Conservation (phyloP, 2,329 filamentous ascomycete species). For the Xylogone sp. region DNA sequence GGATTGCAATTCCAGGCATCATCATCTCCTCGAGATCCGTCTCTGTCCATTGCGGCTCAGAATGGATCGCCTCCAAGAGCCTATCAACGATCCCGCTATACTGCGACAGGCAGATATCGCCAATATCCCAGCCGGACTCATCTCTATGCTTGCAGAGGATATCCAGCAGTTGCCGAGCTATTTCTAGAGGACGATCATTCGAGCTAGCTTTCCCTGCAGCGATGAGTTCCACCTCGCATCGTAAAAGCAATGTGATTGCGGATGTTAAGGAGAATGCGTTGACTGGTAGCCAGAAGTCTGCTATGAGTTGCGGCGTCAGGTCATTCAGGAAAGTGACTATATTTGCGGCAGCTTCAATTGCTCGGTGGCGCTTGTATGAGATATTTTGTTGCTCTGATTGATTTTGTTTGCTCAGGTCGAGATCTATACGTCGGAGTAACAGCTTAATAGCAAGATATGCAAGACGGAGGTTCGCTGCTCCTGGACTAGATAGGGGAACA, state of each 20-base stretch:
- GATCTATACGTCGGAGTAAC: constrained; percentile 13
- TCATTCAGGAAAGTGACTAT: constrained; percentile 21
- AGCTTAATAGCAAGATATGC: constrained; percentile 13
- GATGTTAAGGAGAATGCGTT: constrained; percentile 1
- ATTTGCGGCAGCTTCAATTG: constrained; percentile 16
- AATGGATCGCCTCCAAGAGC: not conserved
- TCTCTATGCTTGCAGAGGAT: constrained; percentile 14
- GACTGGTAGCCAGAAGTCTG: constrained; percentile 28
- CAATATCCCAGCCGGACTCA: constrained; percentile 19
- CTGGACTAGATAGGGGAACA: constrained; percentile 2
- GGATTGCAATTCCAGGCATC: not conserved
- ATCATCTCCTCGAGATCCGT: not conserved
- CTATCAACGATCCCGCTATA: constrained; percentile 17
- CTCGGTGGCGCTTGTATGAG: constrained; percentile 15
- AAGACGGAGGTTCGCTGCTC: constrained; percentile 12
- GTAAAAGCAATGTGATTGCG: not conserved
- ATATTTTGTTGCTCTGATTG: constrained; percentile 8
- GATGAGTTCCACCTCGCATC: not conserved
- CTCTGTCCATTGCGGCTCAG: not conserved
- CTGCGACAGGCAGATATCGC: constrained; percentile 21
- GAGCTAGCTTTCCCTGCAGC: not conserved
- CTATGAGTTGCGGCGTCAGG: constrained; percentile 17
- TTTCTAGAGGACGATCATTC: not conserved
- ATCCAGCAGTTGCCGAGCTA: not conserved
- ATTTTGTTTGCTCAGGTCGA: constrained; percentile 10